Base-by-base conservation (phyloP, 1,284 basidiomycete species). In the Afroboletus lepidellus region DNA sequence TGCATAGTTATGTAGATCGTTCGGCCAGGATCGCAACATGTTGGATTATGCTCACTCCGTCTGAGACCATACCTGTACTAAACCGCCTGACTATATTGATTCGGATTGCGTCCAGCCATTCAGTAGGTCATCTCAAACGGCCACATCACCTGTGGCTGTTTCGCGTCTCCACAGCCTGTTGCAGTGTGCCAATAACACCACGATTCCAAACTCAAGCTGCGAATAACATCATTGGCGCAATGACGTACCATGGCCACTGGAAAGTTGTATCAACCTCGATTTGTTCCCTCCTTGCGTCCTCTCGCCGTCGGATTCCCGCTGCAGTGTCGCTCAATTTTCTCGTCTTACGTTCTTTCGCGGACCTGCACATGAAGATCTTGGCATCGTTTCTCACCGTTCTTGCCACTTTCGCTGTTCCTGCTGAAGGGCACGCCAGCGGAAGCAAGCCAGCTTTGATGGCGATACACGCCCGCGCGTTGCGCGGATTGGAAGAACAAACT, bases 281-380 rank as follows among this genome's bases (percentile, higher is more conserved):
- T n/a, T n/a, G 13, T 54, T 25, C 29, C 8, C 20, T 12, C 16
- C 7, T 2, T 13, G 6, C 16, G 2, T 20, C 7, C 16, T 25
- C 15, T 24, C 25, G 6, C 13, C 34, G 46, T 36, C 29, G 21
- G 30, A 53, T 29, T 16, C 20, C 24, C 25, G 8, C 3, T 30
- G 13, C 30, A 30, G 30, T 30, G 11, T 58, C 45, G 29, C 29
- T 41, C 54, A 25, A n/a, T 58, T 52, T 36, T 23, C 33, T n/a
- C 8, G 20, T 18, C 15, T 29, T 47, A 8, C 39, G 15, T 23
- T 11, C 24, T 5, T 21, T 29, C 18, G 20, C 21, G 39, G 18
- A 21, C 39, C 39, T 45, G 36, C 47, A 58, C 53, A 75, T 74
- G 72, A 71, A 69, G 57, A 34, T 70, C 50, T 54, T 60, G 16